Percentiles rank a stretch among this genome's conserved stretches.
Evolutionary conservation across 2,329 filamentous ascomycete species (phyloP).

Genomic region (Pseudogymnoascus destructans): DNA sequence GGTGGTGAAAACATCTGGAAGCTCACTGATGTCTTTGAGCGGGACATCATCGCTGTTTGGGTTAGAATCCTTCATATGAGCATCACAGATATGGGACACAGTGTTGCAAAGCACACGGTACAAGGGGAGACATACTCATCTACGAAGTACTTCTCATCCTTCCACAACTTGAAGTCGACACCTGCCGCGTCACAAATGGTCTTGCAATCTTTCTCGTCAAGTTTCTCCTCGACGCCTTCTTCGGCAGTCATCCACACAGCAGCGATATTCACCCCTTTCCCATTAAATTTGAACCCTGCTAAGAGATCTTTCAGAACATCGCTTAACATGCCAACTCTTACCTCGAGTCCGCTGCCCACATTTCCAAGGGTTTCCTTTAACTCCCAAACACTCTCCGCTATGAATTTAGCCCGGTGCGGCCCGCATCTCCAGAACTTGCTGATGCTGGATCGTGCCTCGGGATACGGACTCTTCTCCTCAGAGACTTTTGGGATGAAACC

Average conservation of each 20-base stretch:
- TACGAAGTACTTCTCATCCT: slow-evolving; percentile 66
- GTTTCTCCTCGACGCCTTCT: slow-evolving; percentile 54
- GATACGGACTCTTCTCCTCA: slow-evolving; percentile 45
- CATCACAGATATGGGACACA: not conserved
- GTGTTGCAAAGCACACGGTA: not conserved
- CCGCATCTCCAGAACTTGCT: slow-evolving; percentile 63
- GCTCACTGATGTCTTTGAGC: slow-evolving; percentile 40
- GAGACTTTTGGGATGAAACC: slow-evolving; percentile 49
- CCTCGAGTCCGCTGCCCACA: slow-evolving; percentile 45
- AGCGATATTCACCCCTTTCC: slow-evolving; percentile 33
- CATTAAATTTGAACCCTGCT: slow-evolving; percentile 32
- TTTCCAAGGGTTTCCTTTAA: slow-evolving; percentile 48
- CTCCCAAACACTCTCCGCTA: slow-evolving; percentile 61
- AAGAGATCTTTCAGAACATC: slow-evolving; percentile 49
- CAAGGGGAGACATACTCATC: slow-evolving; percentile 51
- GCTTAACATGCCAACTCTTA: slow-evolving; percentile 48
- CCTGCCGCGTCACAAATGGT: slow-evolving; percentile 38
- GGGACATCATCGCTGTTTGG: slow-evolving; percentile 49
- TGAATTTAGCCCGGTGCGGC: slow-evolving; percentile 56
- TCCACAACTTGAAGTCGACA: slow-evolving; percentile 51
- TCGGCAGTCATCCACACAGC: slow-evolving; percentile 65
- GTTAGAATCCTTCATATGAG: not conserved
- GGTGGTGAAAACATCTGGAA: slow-evolving; percentile 59
- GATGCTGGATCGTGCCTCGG: slow-evolving; percentile 51
- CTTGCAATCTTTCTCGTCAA: slow-evolving; percentile 46